These are phyloP conservation scores for Alternaria conjuncta DNA, from an alignment of 2,329 filamentous ascomycete genomes.

Conservation along the genomic window DNA sequence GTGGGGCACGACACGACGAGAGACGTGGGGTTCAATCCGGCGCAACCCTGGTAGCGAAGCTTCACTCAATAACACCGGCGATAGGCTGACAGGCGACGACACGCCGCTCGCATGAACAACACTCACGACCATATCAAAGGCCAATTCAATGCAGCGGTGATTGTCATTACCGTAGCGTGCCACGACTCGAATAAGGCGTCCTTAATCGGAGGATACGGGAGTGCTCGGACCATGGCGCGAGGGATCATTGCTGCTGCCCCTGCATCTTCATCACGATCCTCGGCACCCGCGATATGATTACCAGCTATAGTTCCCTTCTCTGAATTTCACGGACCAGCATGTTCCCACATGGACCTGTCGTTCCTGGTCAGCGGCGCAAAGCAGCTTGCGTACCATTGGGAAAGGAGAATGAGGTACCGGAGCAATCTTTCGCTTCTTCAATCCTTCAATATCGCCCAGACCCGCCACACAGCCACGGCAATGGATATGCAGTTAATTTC, in stretches of 20 bases:
- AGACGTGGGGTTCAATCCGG: slow-evolving; percentile 22
- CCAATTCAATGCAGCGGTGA: slow-evolving; percentile 13
- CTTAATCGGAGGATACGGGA: slow-evolving; percentile 3
- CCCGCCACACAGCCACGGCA: slow-evolving; percentile 18
- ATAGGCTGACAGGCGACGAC: slow-evolving; percentile 5
- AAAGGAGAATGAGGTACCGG: not conserved
- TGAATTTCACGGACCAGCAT: slow-evolving; percentile 12
- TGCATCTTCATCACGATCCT: slow-evolving; percentile 20
- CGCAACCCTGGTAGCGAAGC: slow-evolving; percentile 8
- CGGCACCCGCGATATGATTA: slow-evolving; percentile 16
- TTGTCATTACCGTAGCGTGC: slow-evolving; percentile 18
- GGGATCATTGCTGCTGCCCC: slow-evolving; percentile 21
- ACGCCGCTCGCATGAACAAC: slow-evolving; percentile 4
- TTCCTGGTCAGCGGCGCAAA: not conserved
- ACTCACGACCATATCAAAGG: slow-evolving; percentile 3
- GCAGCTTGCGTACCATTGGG: not conserved
- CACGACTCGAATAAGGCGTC: slow-evolving; percentile 16
- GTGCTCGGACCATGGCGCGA: slow-evolving; percentile 8
- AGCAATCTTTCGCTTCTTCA: not conserved
- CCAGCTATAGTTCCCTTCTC: slow-evolving; percentile 17
- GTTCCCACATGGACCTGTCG: slow-evolving; percentile 8
- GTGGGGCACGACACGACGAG: slow-evolving; percentile 23
- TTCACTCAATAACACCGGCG: slow-evolving; percentile 3
- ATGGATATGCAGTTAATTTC: slow-evolving; percentile 16
- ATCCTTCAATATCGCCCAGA: slow-evolving; percentile 15